Percentiles rank a stretch among this genome's conserved stretches.
Conservation (phyloP, 2,329 filamentous ascomycete genomes). For the Dothideomycetes sp. region DNA sequence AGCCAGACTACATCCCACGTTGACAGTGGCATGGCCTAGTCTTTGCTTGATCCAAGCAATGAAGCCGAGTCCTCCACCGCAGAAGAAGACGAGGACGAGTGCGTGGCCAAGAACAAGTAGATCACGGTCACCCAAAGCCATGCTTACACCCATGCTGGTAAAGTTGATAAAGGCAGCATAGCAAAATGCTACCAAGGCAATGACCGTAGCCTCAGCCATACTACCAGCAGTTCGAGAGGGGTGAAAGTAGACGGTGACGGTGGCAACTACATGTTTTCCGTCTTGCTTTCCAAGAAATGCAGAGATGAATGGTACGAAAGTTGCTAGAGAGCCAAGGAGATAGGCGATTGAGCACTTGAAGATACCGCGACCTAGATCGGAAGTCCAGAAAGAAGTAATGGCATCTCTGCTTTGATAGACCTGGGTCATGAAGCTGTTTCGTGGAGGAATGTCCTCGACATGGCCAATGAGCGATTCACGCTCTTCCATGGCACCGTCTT, state of each 20-base stretch:
- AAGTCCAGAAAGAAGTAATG: slow-evolving; percentile 48
- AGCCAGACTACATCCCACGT: slow-evolving; percentile 63
- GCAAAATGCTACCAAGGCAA: slow-evolving; percentile 65
- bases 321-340: slow-evolving; percentile 73
- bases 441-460: background rate
- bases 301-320: slow-evolving; percentile 66
- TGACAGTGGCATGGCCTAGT: slow-evolving; percentile 27
- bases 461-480: slow-evolving; percentile 2
- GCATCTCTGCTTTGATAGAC: slow-evolving; percentile 22
- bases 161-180: slow-evolving; percentile 70
- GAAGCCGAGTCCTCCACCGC: slow-evolving; percentile 76
- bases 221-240: slow-evolving; percentile 76
- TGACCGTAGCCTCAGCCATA: slow-evolving; percentile 75
- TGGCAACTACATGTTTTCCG: slow-evolving; percentile 88
- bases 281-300: slow-evolving; percentile 69
- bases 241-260: slow-evolving; percentile 90
- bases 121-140: slow-evolving; percentile 60
- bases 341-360: slow-evolving; percentile 90
- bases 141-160: slow-evolving; percentile 78
- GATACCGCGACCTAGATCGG: slow-evolving; percentile 66
- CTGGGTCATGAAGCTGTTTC: slow-evolving; percentile 20
- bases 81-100: slow-evolving; percentile 70
- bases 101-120: slow-evolving; percentile 63
- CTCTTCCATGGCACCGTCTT: slow-evolving; percentile 2
- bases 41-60: slow-evolving; percentile 42